Base-by-base conservation (phyloP, 1,139 yeast species). In the Meyerozyma smithsonii region DNA sequence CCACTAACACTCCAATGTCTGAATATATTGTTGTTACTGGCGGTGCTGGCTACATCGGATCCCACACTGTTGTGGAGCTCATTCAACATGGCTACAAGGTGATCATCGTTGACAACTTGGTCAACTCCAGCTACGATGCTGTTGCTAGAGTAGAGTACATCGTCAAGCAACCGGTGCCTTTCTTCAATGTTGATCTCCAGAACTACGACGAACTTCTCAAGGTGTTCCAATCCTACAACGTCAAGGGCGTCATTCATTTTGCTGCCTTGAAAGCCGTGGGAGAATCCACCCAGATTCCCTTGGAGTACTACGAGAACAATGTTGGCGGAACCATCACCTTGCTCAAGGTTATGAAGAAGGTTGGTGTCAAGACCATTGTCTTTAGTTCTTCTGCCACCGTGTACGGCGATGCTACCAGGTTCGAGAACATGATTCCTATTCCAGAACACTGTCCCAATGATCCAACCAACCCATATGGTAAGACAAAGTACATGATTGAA, bases 211-310 rank as follows among this genome's bases (percentile, higher is more conserved):
- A 64, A 15, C 66, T 82, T 44, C 59, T 62, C 35, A 52, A 59
- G 39, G 75, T 84, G 5, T 79, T 84, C 54, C 49, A 62, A 36
- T 56, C 64, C 36, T 74, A 74, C 61, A 63, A 69, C 5, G 73
- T 85, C 46, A 61, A 67, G 28, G 77, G 86, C 1, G 89, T 84
- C 12, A 73, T 86, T 39, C 95, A 85, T 58, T 84, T 85, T 63
- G 95, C 94, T n/a, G 92, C 90, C 18, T 73, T 85, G 55, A 85
- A 85, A 59, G 92, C 94, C 2, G 95, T 85, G 28, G 92, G 89
- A 28, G 94, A 85, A 59, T 80, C 88, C n/a, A 74, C 85, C 25
- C 56, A 74, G 51, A 75, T 80, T 41, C 95, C 95, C n/a, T 69
- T 84, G 43, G 69, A 61, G 35, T 85, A 85, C 62, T 84, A 82